A percentile compares a stretch with the other conserved stretches of the same genome.
These are phyloP conservation scores for Chytridium lagenaria DNA, from an alignment of 371 early-diverging fungal species.

Conservation along the genomic window DNA sequence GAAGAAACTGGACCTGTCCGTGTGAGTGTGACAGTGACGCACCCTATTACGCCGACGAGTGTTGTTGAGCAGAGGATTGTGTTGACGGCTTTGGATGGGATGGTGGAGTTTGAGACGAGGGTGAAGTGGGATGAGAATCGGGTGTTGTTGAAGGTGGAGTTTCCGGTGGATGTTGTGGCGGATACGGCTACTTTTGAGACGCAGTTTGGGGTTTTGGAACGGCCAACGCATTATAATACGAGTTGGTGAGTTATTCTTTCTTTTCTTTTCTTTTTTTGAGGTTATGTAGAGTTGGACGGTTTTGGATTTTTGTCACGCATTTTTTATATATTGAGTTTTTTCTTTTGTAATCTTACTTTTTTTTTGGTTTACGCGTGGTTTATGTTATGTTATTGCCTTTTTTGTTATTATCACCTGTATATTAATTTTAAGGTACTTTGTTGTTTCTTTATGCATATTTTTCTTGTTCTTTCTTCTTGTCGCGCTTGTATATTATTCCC, in stretches of 20 bases:
- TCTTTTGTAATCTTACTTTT: no score
- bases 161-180: conserved; percentile 80
- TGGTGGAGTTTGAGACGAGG: conserved; percentile 83
- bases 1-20: conserved; percentile 82
- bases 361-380: no score
- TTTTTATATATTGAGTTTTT: no score
- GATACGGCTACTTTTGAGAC: conserved; percentile 95
- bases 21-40: conserved; percentile 69
- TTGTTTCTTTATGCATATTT: no score
- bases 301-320: no score
- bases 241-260: conserved; percentile 61
- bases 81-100: conserved; percentile 68
- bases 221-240: conserved; percentile 95
- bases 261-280: conserved; percentile 22
- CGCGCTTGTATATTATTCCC: no score
- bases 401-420: no score
- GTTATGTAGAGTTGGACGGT: no score
- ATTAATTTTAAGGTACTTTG: no score
- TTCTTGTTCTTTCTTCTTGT: no score
- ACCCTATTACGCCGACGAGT: conserved; percentile 70
- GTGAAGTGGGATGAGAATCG: conserved; percentile 94
- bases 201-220: conserved; percentile 87
- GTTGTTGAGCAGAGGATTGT: conserved; percentile 76
- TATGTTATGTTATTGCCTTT: no score
- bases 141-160: conserved; percentile 91